Percentiles rank a stretch among this genome's conserved stretches.
These are phyloP conservation scores for Coleophoma crateriformis DNA, from an alignment of 2,329 filamentous ascomycete species.

Conservation along the genomic window DNA sequence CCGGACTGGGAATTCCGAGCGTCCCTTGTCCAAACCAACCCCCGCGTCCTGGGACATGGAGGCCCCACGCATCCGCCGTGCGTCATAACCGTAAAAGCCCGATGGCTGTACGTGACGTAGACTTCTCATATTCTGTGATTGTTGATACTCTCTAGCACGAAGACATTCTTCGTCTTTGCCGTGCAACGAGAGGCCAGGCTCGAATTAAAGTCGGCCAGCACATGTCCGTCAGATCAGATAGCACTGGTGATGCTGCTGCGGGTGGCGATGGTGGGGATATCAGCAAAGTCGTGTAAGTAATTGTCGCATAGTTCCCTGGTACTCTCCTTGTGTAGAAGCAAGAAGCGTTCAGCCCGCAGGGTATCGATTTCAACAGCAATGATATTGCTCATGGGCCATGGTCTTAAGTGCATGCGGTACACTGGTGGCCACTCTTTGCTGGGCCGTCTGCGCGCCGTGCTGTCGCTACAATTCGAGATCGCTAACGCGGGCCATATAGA, in stretches of 20 bases:
- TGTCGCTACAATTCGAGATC: not conserved
- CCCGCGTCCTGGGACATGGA: no score
- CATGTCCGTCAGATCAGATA: conserved; percentile 3
- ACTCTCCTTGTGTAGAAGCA: not conserved
- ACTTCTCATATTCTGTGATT: no score
- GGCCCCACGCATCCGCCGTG: no score
- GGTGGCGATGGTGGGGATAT: not conserved
- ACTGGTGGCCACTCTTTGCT: no score
- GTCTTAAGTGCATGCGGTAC: no score
- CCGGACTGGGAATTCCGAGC: no score
- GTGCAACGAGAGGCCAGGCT: not conserved
- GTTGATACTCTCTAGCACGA: not conserved
- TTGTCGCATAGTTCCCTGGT: not conserved
- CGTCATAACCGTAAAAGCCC: no score
- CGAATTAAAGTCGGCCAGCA: not conserved
- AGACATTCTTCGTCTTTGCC: not conserved
- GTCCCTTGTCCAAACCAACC: no score
- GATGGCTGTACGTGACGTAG: no score
- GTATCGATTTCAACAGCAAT: not conserved
- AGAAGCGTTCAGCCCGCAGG: not conserved
- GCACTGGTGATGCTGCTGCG: not conserved
- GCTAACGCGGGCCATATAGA: conserved; percentile 9
- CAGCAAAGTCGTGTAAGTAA: conserved; percentile 10
- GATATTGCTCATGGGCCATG: not conserved
- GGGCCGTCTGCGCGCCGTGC: not conserved